phyloP scores from a whole-genome alignment of 257 asterid species.

The Przewalskia tangutica region DNA sequence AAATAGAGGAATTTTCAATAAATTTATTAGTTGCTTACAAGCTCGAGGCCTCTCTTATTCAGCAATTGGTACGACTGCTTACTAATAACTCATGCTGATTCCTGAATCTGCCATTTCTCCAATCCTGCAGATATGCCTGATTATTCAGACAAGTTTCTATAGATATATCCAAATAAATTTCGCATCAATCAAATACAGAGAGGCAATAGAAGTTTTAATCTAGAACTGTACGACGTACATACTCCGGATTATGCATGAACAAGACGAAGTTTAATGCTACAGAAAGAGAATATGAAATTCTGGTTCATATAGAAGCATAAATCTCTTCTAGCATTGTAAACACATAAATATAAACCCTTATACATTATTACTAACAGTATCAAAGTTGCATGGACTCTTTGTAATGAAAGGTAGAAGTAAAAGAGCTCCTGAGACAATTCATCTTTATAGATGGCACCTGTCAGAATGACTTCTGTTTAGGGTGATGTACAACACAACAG shows the following conservation, averaged over 20 bases:
- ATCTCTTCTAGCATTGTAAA: too few species aligned
- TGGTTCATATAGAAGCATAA: neutral
- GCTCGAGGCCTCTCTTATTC: neutral
- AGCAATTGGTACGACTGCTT: neutral
- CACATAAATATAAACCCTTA: too few species aligned
- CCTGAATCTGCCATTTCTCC: neutral
- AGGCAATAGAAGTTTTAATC: too few species aligned
- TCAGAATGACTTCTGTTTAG: neutral
- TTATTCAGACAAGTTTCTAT: too few species aligned
- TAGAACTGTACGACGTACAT: neutral
- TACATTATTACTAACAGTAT: too few species aligned
- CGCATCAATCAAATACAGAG: too few species aligned
- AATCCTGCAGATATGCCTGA: too few species aligned
- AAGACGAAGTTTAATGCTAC: too few species aligned
- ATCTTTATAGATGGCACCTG: neutral
- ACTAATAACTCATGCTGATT: neutral
- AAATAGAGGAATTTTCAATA: neutral
- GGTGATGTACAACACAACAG: neutral
- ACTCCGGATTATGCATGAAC: neutral
- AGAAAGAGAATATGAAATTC: neutral
- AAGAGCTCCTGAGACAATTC: too few species aligned
- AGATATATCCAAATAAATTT: too few species aligned
- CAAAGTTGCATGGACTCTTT: too few species aligned
- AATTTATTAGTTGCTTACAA: neutral
- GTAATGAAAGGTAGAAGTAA: too few species aligned